Base-by-base conservation (phyloP, 495 filamentous ascomycete genomes). In the Polyplosphaeria fusca region DNA sequence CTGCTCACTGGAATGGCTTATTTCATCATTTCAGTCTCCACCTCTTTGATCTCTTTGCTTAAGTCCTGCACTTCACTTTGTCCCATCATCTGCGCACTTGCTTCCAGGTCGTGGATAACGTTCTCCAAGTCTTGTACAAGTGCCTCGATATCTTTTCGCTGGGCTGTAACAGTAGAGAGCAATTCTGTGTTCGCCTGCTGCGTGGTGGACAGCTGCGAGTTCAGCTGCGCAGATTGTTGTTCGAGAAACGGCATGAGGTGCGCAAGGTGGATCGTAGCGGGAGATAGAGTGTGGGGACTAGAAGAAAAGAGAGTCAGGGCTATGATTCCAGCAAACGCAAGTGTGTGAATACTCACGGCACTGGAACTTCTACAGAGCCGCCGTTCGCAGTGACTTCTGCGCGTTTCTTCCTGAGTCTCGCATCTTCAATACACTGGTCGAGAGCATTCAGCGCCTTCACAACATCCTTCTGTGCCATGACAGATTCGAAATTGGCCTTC, bases 361-460 rank as follows among this genome's bases (percentile, higher is more conserved):
- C 51, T 0, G 76, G 72, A 13, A 69, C 55, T 32, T 69, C 64
- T 11, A 61, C 70, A 20, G 60, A 60, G 20, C 55, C 51, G n/a
- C 58, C 64, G 16, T 60, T 55, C 18, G 64, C 47, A 27, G 40
- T 44, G 24, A 44, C 49, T 54, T 67, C 50, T 3, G 52, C 44
- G 61, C 67, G 47, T 23, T 75, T 79, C 65, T 77, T 82, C 61
- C 86, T 74, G 56, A 72, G 72, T 58, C 73, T 79, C 23, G 76
- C 74, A 2, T 89, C 92, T 38, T 89, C 89, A 26, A 93, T 78
- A 41, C 95, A 73, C 12, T 74, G 73, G 70, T 98, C 92, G 47
- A 96, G 76, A 63, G 86, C 84, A 75, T 98, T 96, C 52, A 98
- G 73, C 40, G 82, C 81, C 54, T 72, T 60, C 2, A 96, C 79